Conservation (phyloP, 805 yeast genomes). For the Spathaspora gorwiae region DNA sequence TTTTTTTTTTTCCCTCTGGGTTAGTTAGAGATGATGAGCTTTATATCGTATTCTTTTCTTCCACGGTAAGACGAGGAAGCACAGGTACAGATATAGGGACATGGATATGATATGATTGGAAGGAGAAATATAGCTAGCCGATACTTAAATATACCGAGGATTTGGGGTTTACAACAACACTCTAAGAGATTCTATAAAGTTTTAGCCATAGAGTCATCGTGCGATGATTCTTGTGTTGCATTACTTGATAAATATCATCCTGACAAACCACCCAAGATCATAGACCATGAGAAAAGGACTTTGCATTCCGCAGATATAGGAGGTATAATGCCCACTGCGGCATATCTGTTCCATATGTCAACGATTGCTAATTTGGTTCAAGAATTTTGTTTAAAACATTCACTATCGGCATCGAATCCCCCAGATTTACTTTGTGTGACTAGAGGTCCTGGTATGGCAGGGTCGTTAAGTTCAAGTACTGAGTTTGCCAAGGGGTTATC, state of each 20-base stretch:
- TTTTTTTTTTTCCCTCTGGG: neutral
- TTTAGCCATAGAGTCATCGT: constrained; percentile 85
- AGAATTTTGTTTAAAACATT: constrained; percentile 36
- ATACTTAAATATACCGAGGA: neutral
- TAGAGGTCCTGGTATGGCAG: constrained; percentile 95
- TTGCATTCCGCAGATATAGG: constrained; percentile 64
- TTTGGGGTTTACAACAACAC: neutral
- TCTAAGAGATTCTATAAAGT: constrained; percentile 49
- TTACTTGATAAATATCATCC: constrained; percentile 49
- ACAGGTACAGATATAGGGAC: neutral
- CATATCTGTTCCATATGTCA: constrained; percentile 72
- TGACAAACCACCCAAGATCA: constrained; percentile 39
- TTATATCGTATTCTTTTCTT: neutral
- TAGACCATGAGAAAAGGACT: constrained; percentile 62
- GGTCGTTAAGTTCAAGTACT: constrained; percentile 76
- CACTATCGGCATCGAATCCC: constrained; percentile 21
- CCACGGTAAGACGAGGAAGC: neutral
- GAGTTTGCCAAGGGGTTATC: constrained; percentile 83
- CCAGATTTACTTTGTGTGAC: constrained; percentile 87
- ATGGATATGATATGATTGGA: constrained; percentile 2
- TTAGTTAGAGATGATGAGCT: neutral
- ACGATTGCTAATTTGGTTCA: constrained; percentile 49
- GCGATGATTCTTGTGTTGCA: constrained; percentile 93
- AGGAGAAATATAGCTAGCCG: neutral
- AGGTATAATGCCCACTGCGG: constrained; percentile 85